A percentile compares a stretch with the other conserved stretches of the same genome.
phyloP scores from a whole-genome alignment of 345 rosid species.

The Theobroma cacao region DNA sequence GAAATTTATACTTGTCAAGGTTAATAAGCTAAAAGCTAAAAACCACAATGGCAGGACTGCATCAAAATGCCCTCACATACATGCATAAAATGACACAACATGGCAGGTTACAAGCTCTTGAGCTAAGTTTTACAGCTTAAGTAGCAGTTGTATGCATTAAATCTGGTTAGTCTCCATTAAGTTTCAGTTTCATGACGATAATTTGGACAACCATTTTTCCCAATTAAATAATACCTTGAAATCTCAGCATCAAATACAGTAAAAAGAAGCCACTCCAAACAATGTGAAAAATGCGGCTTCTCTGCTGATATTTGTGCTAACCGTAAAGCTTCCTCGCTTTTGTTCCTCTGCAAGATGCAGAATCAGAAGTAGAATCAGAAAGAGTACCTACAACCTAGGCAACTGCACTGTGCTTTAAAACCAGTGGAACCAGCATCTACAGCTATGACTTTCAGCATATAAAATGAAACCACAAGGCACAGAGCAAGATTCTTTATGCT shows the following conservation, averaged over 20 bases:
- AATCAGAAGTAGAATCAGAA: slow-evolving; percentile 21
- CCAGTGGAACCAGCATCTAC: neutral
- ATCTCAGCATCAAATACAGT: slow-evolving; percentile 97
- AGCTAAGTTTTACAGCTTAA: neutral
- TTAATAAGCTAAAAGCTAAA: neutral
- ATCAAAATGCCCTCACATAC: neutral
- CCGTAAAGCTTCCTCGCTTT: slow-evolving; percentile 79
- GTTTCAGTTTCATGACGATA: neutral
- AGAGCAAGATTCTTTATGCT: neutral
- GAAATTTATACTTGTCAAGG: neutral
- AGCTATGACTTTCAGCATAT: neutral
- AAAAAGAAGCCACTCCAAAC: slow-evolving; percentile 98
- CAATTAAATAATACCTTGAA: slow-evolving; percentile 61
- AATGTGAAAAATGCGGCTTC: slow-evolving; percentile 95
- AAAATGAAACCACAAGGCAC: neutral
- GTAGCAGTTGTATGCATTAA: neutral
- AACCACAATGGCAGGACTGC: neutral
- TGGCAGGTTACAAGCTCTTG: neutral
- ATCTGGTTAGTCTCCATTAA: neutral
- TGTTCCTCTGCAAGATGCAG: slow-evolving; percentile 62
- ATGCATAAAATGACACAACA: neutral
- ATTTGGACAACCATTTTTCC: neutral
- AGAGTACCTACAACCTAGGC: neutral
- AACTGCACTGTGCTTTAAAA: neutral
- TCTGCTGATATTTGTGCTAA: slow-evolving; percentile 88